Base-by-base conservation (phyloP, 1,139 yeast species). In the Yamadazyma jaroonii region DNA sequence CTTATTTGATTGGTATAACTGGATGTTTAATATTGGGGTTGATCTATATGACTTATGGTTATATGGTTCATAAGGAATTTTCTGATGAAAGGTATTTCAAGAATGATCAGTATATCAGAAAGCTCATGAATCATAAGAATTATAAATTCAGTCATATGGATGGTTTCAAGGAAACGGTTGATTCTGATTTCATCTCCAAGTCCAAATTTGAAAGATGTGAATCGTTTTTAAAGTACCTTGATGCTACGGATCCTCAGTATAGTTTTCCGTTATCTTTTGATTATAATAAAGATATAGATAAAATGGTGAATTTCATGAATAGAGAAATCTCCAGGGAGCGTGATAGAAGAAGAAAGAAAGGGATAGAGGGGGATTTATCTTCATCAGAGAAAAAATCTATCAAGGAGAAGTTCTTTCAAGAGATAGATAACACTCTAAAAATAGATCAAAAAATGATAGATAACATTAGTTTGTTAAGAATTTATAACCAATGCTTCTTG, bases 381-480 rank as follows among this genome's bases (percentile, higher is more conserved):
- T 23, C 17, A 7, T 10, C 15, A 1, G 46, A 45, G 4, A 35
- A 29, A 23, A 34, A 32, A 6, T 9, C 14, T 2, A 36, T 43
- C 13, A 24, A 31, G 13, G 12, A 24, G 3, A 32, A 35, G 1
- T 48, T 45, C 29, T 17, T 32, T 3, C 25, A 29, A 23, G 35
- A 32, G 10, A 22, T 40, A 6, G 41, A 43, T 8, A n/a, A 17
- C n/a, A 41, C 49, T 6, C 20, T 40, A 15, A 25, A 34, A 0
- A 48, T 54, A 1, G 64, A 62, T 24, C 59, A 55, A 21, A 43
- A 48, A 13, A 66, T 71, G 72, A 72, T 70, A 1, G 76, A 71
- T 45, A 46, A 61, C 2, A 48, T 55, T 20, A 54, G 67, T 0
- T 23, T 67, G 3, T 33, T 65, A 39, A 40, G 77, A 30, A 38